These are phyloP conservation scores for Fusarium lateritium DNA, from an alignment of 2,329 filamentous ascomycete species.

Conservation along the genomic window DNA sequence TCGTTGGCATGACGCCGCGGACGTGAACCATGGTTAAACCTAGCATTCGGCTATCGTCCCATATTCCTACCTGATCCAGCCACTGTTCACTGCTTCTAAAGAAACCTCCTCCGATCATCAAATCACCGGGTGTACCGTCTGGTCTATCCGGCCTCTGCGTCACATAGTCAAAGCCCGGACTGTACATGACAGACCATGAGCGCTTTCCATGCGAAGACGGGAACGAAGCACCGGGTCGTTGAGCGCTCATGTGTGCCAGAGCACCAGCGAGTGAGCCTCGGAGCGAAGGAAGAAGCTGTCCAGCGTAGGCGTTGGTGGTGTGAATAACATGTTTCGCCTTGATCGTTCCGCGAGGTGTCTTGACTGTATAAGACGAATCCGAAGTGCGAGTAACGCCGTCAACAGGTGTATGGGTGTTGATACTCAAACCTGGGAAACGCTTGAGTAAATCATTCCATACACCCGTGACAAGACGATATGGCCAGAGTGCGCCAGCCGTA, in stretches of 20 bases:
- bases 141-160: conserved; percentile 60
- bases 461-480: conserved; percentile 64
- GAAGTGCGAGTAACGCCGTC: conserved; percentile 45
- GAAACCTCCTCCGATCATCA: conserved; percentile 70
- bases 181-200: conserved; percentile 67
- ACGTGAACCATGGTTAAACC: conserved; percentile 57
- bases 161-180: conserved; percentile 65
- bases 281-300: conserved; percentile 66
- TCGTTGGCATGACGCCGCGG: conserved; percentile 58
- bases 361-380: conserved; percentile 56
- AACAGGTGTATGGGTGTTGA: conserved; percentile 59
- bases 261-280: conserved; percentile 61
- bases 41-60: conserved; percentile 62
- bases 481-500: conserved; percentile 64
- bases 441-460: conserved; percentile 61
- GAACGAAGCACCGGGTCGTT: conserved; percentile 58
- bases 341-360: conserved; percentile 62
- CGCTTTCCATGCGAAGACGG: conserved; percentile 51
- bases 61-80: conserved; percentile 62
- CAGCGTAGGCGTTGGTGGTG: conserved; percentile 69
- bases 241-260: conserved; percentile 66
- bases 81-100: conserved; percentile 59
- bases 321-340: conserved; percentile 67
- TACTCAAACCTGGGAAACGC: conserved; percentile 53
- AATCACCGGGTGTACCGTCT: conserved; percentile 56